Percentiles rank a stretch among this genome's conserved stretches.
phyloP scores from a whole-genome alignment of 2,329 filamentous ascomycete species.

The Clathrospora elynae region DNA sequence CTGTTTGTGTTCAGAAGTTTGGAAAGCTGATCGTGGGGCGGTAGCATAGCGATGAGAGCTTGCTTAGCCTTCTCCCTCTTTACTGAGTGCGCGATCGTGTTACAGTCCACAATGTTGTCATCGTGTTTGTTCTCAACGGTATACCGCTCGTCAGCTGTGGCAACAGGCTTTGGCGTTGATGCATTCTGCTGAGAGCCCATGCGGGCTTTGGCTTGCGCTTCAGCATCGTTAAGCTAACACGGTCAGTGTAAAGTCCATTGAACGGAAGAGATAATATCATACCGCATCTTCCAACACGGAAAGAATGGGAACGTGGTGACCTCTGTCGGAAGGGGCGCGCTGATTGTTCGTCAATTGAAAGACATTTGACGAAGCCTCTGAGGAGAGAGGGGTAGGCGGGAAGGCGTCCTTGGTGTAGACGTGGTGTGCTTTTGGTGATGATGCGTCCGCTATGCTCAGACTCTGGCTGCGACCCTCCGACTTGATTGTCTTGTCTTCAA shows the following conservation, averaged over 20 bases:
- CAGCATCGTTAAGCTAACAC: slow-evolving; percentile 43
- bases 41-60: slow-evolving; percentile 43
- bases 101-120: slow-evolving; percentile 33
- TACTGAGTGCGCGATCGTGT: slow-evolving; percentile 26
- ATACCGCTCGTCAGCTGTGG: slow-evolving; percentile 27
- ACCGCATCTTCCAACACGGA: slow-evolving; percentile 49
- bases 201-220: slow-evolving; percentile 38
- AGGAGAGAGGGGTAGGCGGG: slow-evolving; percentile 43
- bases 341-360: slow-evolving; percentile 27
- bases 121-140: slow-evolving; percentile 40
- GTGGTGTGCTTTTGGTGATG: slow-evolving; percentile 35
- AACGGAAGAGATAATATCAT: slow-evolving; percentile 16
- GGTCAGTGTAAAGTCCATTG: slow-evolving; percentile 19
- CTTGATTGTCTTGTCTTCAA: slow-evolving; percentile 45
- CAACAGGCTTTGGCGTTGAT: slow-evolving; percentile 18
- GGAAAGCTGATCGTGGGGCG: slow-evolving; percentile 42
- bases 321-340: slow-evolving; percentile 30
- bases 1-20: slow-evolving; percentile 44
- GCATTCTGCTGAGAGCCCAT: slow-evolving; percentile 27
- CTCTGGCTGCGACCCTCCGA: slow-evolving; percentile 33
- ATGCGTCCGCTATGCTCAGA: slow-evolving; percentile 32
- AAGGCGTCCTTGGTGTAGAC: slow-evolving; percentile 33
- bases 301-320: slow-evolving; percentile 46
- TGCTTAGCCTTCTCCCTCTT: slow-evolving; percentile 47
- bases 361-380: slow-evolving; percentile 34